A percentile compares a stretch with the other conserved stretches of the same genome.
Conservation (phyloP, 176 grass and related monocot genomes). For the Elaeis guineensis region DNA sequence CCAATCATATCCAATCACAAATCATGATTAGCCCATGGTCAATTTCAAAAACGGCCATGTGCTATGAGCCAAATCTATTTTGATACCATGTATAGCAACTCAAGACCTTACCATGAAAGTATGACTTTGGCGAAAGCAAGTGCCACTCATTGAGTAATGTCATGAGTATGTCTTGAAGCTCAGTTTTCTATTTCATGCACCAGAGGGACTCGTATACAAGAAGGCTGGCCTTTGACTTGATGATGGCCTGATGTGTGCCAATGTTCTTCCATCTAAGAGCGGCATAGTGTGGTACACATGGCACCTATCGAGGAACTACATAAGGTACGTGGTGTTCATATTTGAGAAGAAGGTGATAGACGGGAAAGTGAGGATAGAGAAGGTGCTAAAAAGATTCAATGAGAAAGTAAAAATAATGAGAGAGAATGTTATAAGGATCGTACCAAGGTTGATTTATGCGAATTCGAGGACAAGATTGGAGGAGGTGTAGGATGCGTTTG, state of each 20-base stretch:
- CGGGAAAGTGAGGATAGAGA: conserved; percentile 39
- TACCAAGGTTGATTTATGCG: conserved; percentile 47
- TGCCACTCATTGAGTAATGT: conserved; percentile 34
- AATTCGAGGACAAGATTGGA: conserved; percentile 13
- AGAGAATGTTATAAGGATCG: conserved; percentile 55
- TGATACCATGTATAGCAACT: too few relatives aligned
- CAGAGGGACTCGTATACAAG: conserved; percentile 56
- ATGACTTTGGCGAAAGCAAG: conserved; percentile 19
- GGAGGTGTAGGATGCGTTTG: conserved; percentile 40
- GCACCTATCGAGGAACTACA: conserved; percentile 41
- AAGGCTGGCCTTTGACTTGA: conserved; percentile 51
- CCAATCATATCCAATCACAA: too few relatives aligned
- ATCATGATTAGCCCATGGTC: too few relatives aligned
- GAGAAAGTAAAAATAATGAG: conserved; percentile 44
- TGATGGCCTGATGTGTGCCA: conserved; percentile 58
- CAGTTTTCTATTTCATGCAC: conserved; percentile 56
- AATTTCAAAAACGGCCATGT: too few relatives aligned
- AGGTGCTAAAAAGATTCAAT: conserved; percentile 36
- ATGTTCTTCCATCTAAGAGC: conserved; percentile 69
- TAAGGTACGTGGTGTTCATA: conserved; percentile 55
- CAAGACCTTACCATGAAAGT: conserved; percentile 13
- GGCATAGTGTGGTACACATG: conserved; percentile 46
- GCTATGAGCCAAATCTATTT: too few relatives aligned
- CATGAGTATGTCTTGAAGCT: conserved; percentile 39
- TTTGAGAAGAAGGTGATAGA: conserved; percentile 43